Evolutionary conservation across 345 rosid genomes (phyloP).

Genomic region (Citrus australasica): DNA sequence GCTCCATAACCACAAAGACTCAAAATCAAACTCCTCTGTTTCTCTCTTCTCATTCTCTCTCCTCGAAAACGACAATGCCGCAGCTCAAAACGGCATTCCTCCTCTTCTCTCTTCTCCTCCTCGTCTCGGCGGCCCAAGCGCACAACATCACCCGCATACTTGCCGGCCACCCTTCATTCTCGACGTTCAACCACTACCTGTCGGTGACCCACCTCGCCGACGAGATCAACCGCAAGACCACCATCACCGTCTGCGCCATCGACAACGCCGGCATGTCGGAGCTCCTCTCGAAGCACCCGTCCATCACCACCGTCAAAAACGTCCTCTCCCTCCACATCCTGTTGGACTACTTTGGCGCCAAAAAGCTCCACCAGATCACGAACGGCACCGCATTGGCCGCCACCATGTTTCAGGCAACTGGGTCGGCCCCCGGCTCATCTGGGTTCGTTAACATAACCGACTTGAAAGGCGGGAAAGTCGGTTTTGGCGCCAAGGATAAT

Average conservation of each 20-base stretch:
- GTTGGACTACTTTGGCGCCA: conserved; percentile 87
- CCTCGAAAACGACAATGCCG: conserved; percentile 27
- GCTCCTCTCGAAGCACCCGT: conserved; percentile 54
- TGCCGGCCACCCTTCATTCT: conserved; percentile 62
- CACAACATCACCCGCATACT: conserved; percentile 81
- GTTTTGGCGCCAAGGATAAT: conserved; percentile 58
- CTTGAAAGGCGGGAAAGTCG: conserved; percentile 83
- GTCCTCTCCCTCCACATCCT: conserved; percentile 88
- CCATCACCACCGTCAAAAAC: conserved; percentile 72
- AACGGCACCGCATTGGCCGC: conserved; percentile 86
- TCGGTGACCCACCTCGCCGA: conserved; percentile 74
- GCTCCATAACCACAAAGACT: not conserved
- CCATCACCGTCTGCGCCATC: conserved; percentile 86
- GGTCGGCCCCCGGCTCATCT: conserved; percentile 69
- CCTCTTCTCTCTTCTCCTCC: conserved; percentile 26
- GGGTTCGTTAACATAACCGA: conserved; percentile 94
- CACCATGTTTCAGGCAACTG: conserved; percentile 90
- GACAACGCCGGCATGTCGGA: conserved; percentile 76
- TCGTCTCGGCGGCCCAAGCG: conserved; percentile 25
- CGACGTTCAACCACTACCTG: conserved; percentile 88
- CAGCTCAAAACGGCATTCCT: not conserved
- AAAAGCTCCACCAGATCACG: conserved; percentile 90
- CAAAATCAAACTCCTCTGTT: not conserved
- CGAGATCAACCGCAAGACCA: conserved; percentile 78
- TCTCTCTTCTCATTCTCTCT: not conserved